phyloP scores from a whole-genome alignment of 2,329 filamentous ascomycete species.

The Elsinoe ampelina region DNA sequence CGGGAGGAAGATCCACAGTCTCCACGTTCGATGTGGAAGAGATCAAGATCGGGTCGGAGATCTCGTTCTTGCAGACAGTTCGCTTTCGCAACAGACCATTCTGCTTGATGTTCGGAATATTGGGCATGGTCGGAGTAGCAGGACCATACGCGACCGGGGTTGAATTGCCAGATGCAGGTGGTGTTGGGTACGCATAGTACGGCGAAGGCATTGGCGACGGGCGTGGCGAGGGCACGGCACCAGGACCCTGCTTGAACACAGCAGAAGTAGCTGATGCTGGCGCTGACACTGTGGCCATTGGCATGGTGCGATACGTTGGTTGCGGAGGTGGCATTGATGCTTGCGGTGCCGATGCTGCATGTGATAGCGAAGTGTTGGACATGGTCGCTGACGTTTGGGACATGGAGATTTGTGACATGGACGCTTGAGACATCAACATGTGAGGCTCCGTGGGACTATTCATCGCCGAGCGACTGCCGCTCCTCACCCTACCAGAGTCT shows the following conservation, averaged over 20 bases:
- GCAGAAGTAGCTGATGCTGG: background rate
- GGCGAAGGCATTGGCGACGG: constrained; percentile 24
- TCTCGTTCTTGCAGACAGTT: constrained; percentile 50
- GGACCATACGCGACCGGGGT: constrained; percentile 30
- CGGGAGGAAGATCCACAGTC: constrained; percentile 48
- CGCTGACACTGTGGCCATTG: background rate
- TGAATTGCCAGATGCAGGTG: constrained; percentile 37
- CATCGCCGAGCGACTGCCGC: constrained; percentile 6
- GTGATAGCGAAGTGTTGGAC: constrained; percentile 4
- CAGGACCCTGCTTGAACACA: constrained; percentile 1
- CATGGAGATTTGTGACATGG: constrained; percentile 9
- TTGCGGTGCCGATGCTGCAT: background rate
- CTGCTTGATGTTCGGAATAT: constrained; percentile 11
- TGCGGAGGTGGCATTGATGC: constrained; percentile 23
- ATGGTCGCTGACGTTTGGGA: constrained; percentile 1
- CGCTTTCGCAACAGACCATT: constrained; percentile 41
- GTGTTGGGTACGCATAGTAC: constrained; percentile 43
- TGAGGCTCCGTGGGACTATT: constrained; percentile 6
- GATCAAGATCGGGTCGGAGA: constrained; percentile 50
- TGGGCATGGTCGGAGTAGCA: constrained; percentile 22
- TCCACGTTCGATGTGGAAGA: constrained; percentile 50
- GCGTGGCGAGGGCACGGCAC: constrained; percentile 25
- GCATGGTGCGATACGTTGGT: constrained; percentile 33
- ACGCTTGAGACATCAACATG: background rate
- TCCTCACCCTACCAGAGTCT: background rate